Conservation (phyloP, 2,329 filamentous ascomycete genomes). For the Apiospora malaysiana region DNA sequence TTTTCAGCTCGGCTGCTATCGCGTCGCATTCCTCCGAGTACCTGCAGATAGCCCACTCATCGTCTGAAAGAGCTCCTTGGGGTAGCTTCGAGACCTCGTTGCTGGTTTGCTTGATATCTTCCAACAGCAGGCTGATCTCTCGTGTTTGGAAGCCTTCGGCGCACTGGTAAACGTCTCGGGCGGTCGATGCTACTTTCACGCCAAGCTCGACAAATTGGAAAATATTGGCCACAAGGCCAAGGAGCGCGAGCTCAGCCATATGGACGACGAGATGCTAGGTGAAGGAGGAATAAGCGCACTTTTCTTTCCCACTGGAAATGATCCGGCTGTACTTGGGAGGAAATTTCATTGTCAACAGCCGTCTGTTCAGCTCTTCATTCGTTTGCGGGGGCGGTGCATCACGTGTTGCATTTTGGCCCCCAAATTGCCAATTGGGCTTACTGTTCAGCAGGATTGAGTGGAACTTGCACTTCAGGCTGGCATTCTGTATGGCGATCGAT, state of each 20-base stretch:
- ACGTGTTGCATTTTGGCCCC: no score
- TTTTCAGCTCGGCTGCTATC: not conserved
- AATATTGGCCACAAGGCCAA: conserved; percentile 1
- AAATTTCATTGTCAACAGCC: no score
- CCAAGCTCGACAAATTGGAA: not conserved
- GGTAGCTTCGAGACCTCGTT: not conserved
- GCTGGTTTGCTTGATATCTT: not conserved
- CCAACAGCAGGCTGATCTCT: not conserved
- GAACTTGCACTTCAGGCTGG: no score
- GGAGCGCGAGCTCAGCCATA: not conserved
- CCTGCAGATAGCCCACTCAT: not conserved
- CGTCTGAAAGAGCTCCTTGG: not conserved
- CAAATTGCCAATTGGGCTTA: no score
- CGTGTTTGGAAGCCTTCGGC: not conserved
- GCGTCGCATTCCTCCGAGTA: not conserved
- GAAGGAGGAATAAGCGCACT: no score
- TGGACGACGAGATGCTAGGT: not conserved
- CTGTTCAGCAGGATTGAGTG: no score
- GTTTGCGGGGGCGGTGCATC: no score
- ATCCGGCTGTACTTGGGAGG: no score
- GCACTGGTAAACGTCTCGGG: not conserved
- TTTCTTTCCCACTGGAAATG: not conserved
- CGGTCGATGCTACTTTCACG: not conserved
- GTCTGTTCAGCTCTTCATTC: not conserved
- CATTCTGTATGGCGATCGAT: no score